A percentile compares a stretch with the other conserved stretches of the same genome.
Evolutionary conservation across 345 rosid genomes (phyloP).

Genomic region (Arabidopsis thaliana): TAIR10.1 NC_003070.9:19585501-19586000

Average conservation of each 20-base stretch:
- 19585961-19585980: constrained; percentile 70
- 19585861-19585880: constrained; percentile 81
- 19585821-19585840: constrained; percentile 81
- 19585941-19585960: constrained; percentile 91
- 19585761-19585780: constrained; percentile 95
- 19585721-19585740: constrained; percentile 79
- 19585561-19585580: constrained; percentile 92
- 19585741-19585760: constrained; percentile 98
- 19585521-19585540: constrained; percentile 94
- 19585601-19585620: constrained; percentile 85
- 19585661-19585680: constrained; percentile 86
- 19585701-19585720: constrained; percentile 98
- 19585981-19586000: constrained; percentile 68
- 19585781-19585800: constrained; percentile 82
- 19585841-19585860: constrained; percentile 92
- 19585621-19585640: constrained; percentile 99
- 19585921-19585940: constrained; percentile 84
- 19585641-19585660: constrained; percentile 93
- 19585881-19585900: constrained; percentile 96
- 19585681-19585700: constrained; percentile 75
- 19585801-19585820: constrained; percentile 97
- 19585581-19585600: constrained; percentile 97
- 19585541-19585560: constrained; percentile 66
- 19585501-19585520: constrained; percentile 96
- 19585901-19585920: constrained; percentile 86